A percentile compares a stretch with the other conserved stretches of the same genome.
phyloP scores from a whole-genome alignment of 2,329 filamentous ascomycete genomes.

The Coniella vitis region DNA sequence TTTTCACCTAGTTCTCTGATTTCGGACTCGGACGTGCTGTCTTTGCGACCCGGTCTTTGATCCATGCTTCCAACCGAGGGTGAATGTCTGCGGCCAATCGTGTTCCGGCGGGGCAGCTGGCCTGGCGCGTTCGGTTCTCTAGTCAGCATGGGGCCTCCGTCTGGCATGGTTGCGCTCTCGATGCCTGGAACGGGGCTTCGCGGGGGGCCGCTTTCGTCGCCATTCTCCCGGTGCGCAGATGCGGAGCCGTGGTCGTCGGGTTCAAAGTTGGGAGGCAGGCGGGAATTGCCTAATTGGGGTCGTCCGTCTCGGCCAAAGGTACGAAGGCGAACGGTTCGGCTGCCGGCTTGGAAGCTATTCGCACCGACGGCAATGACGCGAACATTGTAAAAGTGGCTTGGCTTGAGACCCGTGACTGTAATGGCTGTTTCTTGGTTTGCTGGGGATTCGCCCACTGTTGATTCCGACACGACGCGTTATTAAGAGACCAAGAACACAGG shows the following conservation, averaged over 20 bases:
- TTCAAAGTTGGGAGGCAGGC: conserved; percentile 49
- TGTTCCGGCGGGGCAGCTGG: conserved; percentile 49
- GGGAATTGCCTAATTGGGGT: conserved; percentile 51
- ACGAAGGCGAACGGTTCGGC: conserved; percentile 74
- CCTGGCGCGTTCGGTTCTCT: conserved; percentile 53
- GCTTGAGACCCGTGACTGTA: conserved; percentile 79
- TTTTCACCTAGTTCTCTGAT: conserved; percentile 74
- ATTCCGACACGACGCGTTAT: conserved; percentile 3
- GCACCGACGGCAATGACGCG: conserved; percentile 86
- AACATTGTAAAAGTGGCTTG: conserved; percentile 86
- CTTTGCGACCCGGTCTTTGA: conserved; percentile 38
- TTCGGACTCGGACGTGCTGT: conserved; percentile 50
- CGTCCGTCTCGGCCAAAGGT: conserved; percentile 63
- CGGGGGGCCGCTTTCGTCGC: conserved; percentile 42
- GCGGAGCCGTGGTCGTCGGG: conserved; percentile 40
- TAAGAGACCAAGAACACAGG: neutral
- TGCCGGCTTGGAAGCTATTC: conserved; percentile 88
- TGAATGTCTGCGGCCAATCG: conserved; percentile 68
- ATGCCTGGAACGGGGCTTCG: conserved; percentile 47
- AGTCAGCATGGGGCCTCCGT: conserved; percentile 52
- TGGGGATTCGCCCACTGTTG: conserved; percentile 73
- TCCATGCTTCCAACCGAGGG: conserved; percentile 58
- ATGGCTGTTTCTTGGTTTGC: conserved; percentile 76
- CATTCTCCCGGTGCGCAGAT: conserved; percentile 33
- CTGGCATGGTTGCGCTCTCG: conserved; percentile 56